A percentile compares a stretch with the other conserved stretches of the same genome.
These are phyloP conservation scores for Erodium maritimum DNA, from an alignment of 345 rosid species.

Conservation along the genomic window DNA sequence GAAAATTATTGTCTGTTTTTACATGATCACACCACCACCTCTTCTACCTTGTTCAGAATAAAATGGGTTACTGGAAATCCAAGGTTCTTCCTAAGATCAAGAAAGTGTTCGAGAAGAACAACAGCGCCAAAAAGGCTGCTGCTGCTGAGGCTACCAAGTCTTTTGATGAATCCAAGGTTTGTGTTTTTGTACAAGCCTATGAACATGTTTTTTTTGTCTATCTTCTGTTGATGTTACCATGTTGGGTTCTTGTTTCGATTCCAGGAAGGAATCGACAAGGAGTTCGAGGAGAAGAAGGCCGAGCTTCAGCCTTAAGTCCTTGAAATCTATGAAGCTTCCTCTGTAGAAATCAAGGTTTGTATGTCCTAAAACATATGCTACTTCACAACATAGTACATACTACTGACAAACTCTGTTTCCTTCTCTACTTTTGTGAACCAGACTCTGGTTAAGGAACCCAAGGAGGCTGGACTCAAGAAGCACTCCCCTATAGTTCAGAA, in stretches of 20 bases:
- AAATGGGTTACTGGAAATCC: constrained; percentile 73
- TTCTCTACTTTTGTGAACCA: constrained; percentile 7
- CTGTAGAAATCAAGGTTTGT: constrained; percentile 59
- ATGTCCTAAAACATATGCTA: too few relatives aligned
- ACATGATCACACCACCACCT: too few relatives aligned
- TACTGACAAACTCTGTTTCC: too few relatives aligned
- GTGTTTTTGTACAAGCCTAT: not conserved
- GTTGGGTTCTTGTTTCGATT: not conserved
- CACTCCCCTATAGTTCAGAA: constrained; percentile 39
- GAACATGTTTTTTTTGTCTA: not conserved
- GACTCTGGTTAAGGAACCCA: constrained; percentile 61
- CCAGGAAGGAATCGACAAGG: constrained; percentile 58
- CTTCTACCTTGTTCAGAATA: not conserved
- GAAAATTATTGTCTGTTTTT: too few relatives aligned
- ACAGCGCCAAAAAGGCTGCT: constrained; percentile 38
- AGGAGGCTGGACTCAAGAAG: constrained; percentile 57
- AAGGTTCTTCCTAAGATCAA: constrained; percentile 72
- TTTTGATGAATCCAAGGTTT: constrained; percentile 71
- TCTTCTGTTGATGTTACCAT: not conserved
- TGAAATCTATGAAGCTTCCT: constrained; percentile 68
- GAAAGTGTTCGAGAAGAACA: constrained; percentile 57
- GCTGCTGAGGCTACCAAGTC: constrained; percentile 65
- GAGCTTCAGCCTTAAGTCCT: constrained; percentile 66
- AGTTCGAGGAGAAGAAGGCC: constrained; percentile 66
- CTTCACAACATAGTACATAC: too few relatives aligned